Conservation (phyloP, 192 early-diverging fungal genomes). For the Rhizoclosmatium sp. region DNA sequence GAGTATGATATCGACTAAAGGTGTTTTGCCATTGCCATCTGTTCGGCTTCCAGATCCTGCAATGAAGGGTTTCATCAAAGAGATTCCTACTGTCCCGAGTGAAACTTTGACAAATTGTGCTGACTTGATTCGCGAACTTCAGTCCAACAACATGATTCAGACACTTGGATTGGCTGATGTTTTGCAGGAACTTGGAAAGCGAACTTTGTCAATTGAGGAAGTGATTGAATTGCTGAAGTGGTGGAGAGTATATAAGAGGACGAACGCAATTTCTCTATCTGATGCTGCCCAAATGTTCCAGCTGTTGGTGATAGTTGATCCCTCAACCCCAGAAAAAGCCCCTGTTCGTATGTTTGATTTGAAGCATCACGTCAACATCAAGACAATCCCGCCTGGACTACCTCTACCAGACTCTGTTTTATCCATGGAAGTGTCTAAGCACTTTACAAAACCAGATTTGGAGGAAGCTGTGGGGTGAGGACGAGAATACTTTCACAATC, state of each 20-base stretch:
- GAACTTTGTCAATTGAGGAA: slow-evolving; percentile 64
- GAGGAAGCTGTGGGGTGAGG: slow-evolving; percentile 26
- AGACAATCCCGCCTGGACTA: slow-evolving; percentile 67
- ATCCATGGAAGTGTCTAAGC: slow-evolving; percentile 69
- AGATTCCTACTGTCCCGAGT: slow-evolving; percentile 65
- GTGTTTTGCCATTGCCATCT: slow-evolving; percentile 58
- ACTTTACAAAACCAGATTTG: slow-evolving; percentile 70
- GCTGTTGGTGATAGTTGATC: slow-evolving; percentile 55
- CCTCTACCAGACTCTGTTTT: slow-evolving; percentile 67
- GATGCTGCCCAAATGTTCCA: slow-evolving; percentile 55
- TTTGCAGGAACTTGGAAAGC: slow-evolving; percentile 64
- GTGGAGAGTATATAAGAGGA: slow-evolving; percentile 68
- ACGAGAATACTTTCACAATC: not conserved
- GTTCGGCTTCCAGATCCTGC: slow-evolving; percentile 71
- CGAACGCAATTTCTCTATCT: slow-evolving; percentile 41
- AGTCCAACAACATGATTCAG: slow-evolving; percentile 53
- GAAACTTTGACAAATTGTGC: slow-evolving; percentile 60
- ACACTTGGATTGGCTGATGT: slow-evolving; percentile 70
- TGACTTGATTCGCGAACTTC: slow-evolving; percentile 63
- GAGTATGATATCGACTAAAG: slow-evolving; percentile 72
- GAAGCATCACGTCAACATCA: slow-evolving; percentile 71
- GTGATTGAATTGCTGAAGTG: slow-evolving; percentile 75
- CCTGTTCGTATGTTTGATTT: slow-evolving; percentile 55
- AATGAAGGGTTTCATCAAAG: slow-evolving; percentile 70
- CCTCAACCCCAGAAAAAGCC: slow-evolving; percentile 32